Evolutionary conservation across 805 yeast genomes (phyloP).

Genomic region (Metschnikowia continentalis): DNA sequence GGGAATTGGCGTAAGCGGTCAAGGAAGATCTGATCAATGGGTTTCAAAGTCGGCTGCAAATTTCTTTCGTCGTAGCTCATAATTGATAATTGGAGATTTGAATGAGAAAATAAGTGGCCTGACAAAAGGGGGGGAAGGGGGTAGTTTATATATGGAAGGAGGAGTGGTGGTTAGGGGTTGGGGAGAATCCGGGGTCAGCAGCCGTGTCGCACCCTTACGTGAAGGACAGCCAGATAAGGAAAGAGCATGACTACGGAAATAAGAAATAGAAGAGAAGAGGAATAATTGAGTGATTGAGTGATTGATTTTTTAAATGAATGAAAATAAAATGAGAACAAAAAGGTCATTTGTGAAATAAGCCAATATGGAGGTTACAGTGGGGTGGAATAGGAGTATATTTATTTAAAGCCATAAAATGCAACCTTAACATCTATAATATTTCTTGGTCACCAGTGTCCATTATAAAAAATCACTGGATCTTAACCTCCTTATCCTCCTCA

Average conservation of each 20-base stretch:
- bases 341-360: no score
- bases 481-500: slow-evolving; percentile 68
- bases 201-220: slow-evolving; percentile 2
- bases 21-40: slow-evolving; percentile 69
- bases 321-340: no score
- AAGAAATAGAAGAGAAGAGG: not conserved
- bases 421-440: no score
- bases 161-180: not conserved
- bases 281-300: no score
- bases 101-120: not conserved
- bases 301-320: no score
- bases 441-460: no score
- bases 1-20: slow-evolving; percentile 73
- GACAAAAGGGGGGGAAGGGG: not conserved
- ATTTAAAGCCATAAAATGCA: no score
- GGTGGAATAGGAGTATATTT: no score
- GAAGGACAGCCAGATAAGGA: slow-evolving; percentile 3
- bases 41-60: slow-evolving; percentile 64
- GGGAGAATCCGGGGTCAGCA: slow-evolving; percentile 2
- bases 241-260: not conserved
- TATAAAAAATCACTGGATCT: slow-evolving; percentile 27
- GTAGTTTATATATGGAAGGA: no score
- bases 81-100: not conserved
- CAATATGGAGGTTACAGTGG: no score
- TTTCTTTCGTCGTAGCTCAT: slow-evolving; percentile 20